These are phyloP conservation scores for Malus hybrid DNA, from an alignment of 331 rosid species.

Conservation along the genomic window DNA sequence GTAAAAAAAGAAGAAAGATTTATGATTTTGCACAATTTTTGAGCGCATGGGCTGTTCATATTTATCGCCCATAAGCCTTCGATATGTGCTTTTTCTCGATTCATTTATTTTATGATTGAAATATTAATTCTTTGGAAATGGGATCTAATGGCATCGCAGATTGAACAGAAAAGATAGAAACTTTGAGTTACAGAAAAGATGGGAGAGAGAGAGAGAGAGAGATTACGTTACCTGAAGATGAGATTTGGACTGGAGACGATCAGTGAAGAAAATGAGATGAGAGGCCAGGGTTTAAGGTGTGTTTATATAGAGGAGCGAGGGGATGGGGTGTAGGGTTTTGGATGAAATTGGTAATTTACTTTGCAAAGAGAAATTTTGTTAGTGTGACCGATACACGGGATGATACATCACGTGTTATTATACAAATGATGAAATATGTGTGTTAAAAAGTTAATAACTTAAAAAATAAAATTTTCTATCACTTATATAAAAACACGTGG, in stretches of 20 bases:
- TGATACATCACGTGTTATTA: too few relatives aligned
- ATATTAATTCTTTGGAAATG: neutral
- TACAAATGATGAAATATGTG: too few relatives aligned
- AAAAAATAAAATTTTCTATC: too few relatives aligned
- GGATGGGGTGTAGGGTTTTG: conserved; percentile 33
- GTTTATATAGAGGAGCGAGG: conserved; percentile 11
- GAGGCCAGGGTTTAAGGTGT: neutral
- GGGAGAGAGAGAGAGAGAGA: neutral
- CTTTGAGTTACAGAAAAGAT: neutral
- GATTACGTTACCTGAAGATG: neutral
- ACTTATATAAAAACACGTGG: too few relatives aligned
- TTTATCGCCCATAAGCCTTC: conserved; percentile 59
- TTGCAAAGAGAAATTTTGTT: neutral
- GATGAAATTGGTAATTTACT: neutral
- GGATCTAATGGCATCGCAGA: neutral
- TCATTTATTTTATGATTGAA: too few relatives aligned
- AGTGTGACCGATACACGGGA: too few relatives aligned
- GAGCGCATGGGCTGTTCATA: conserved; percentile 47
- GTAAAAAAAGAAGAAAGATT: conserved; percentile 18
- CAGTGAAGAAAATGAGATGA: neutral
- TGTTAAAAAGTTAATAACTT: too few relatives aligned
- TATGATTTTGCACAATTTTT: conserved; percentile 63
- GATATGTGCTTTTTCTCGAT: conserved; percentile 50
- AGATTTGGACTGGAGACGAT: neutral
- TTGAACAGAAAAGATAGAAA: neutral